A percentile compares a stretch with the other conserved stretches of the same genome.
Conservation (phyloP, 257 asterid species). For the Penstemon eatonii region DNA sequence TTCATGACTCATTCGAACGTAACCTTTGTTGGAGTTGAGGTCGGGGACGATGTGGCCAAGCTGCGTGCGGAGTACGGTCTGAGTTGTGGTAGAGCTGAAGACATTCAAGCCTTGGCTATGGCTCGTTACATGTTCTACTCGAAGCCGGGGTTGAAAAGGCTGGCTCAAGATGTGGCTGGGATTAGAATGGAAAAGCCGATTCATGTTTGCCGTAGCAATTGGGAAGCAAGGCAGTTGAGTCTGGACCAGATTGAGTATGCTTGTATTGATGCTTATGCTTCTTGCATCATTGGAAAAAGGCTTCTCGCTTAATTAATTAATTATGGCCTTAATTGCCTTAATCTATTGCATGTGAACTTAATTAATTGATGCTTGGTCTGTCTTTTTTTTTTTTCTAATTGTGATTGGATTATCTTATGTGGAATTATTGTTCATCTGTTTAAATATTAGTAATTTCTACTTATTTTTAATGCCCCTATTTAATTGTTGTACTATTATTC, state of each 20-base stretch:
- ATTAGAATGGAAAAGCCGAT: slow-evolving; percentile 30
- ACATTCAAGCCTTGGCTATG: slow-evolving; percentile 28
- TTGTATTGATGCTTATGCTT: slow-evolving; percentile 33
- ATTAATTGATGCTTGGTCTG: no score
- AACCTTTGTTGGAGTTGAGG: slow-evolving; percentile 33
- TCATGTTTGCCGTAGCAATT: slow-evolving; percentile 28
- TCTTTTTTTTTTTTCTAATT: no score
- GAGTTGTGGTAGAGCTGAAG: slow-evolving; percentile 4
- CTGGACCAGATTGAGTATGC: slow-evolving; percentile 36
- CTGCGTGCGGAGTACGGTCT: slow-evolving; percentile 26
- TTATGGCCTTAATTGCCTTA: no score
- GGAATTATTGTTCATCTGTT: no score
- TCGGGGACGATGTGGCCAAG: slow-evolving; percentile 27
- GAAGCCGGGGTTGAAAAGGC: slow-evolving; percentile 30
- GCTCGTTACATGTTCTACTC: background rate
- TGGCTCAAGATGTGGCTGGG: slow-evolving; percentile 26
- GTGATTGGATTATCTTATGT: no score
- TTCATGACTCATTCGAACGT: background rate
- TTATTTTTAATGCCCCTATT: no score
- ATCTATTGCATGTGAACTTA: no score
- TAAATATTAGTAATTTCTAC: no score
- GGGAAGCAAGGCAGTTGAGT: slow-evolving; percentile 25
- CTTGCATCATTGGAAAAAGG: slow-evolving; percentile 24
- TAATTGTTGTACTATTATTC: no score
- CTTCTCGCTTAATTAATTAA: background rate